phyloP scores from a whole-genome alignment of 305 asterid species.

The Rubia tinctorum region DNA sequence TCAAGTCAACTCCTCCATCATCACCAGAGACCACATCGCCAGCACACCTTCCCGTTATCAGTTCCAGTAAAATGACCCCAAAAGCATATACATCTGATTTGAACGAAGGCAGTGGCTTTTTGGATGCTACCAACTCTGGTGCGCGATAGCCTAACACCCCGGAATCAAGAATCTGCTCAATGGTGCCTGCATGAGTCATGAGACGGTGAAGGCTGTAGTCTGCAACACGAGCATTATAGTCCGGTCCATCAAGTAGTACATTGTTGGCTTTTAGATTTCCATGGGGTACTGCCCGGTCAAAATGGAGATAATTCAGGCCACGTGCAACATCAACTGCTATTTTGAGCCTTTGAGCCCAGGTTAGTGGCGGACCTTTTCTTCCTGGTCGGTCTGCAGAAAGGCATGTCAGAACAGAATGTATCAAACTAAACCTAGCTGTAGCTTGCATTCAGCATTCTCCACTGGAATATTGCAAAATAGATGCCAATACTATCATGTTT shows the following conservation, averaged over 20 bases:
- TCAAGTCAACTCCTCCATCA: conserved; percentile 85
- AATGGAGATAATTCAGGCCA: conserved; percentile 99
- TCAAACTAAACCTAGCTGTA: neutral
- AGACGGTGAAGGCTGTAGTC: conserved; percentile 98
- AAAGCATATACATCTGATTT: conserved; percentile 93
- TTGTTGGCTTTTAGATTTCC: conserved; percentile 97
- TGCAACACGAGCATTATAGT: conserved; percentile 72
- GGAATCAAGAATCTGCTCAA: conserved; percentile 91
- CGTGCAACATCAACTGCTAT: conserved; percentile 94
- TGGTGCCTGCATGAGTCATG: conserved; percentile 94
- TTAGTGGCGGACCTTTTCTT: conserved; percentile 73
- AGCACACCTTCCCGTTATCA: conserved; percentile 89
- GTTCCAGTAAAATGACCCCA: conserved; percentile 80
- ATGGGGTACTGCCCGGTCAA: conserved; percentile 92
- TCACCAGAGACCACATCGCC: conserved; percentile 93
- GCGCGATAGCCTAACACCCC: conserved; percentile 98
- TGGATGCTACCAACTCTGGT: conserved; percentile 80
- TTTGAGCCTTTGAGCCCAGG: conserved; percentile 91
- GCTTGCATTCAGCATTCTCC: neutral
- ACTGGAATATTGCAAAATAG: neutral
- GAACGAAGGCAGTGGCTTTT: conserved; percentile 89
- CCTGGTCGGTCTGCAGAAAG: conserved; percentile 80
- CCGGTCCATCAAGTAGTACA: conserved; percentile 77
- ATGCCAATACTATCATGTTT: neutral
- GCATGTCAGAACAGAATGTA: neutral